Base-by-base conservation (phyloP, 2,329 filamentous ascomycete species). In the Canariomyces notabilis region DNA sequence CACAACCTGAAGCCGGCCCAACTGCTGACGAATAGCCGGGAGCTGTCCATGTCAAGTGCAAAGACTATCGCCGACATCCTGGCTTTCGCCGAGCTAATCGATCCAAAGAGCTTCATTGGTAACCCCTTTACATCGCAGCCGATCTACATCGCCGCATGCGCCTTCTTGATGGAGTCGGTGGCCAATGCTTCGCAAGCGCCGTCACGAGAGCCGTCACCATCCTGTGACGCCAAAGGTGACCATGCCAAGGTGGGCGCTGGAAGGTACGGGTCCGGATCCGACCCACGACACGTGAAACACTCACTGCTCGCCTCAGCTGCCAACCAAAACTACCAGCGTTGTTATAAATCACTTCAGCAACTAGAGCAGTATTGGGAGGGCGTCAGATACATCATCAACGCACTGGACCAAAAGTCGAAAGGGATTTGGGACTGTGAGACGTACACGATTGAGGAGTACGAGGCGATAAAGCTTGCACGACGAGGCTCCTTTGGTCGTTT, bases 1-100 rank as follows among this genome's bases (percentile, higher is more conserved):
- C 75, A 73, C n/a, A 67, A 71, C 12, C 62, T 76, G 26, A 70
- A 67, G 36, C 70, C 68, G 46, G 82, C 85, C 43, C 84, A 89
- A 46, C 72, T 95, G 1, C 80, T 89, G 31, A 80, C 85, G 0
- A 87, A 93, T 59, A 93, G 87, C 54, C 82, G 87, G 46, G 87
- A 93, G 61, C 64, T 83, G 5, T 88, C 86, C 50, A 90, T 91
- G 84, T 90, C 86, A 12, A 91, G 87, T 19, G 89, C 89, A 11
- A 95, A 94, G 68, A 94, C 89, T 0, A 93, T 95, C 50, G 88
- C 87, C 26, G 89, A 95, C 57, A 95, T 95, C 14, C 67, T 94
- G 7, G 84, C 86, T 1, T 94, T 94, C 63, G 87, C 88, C 0
- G 87, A 94, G 60, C 69, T 94, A 8, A 87, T 93, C 42, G 87